phyloP scores from a whole-genome alignment of 2,329 filamentous ascomycete genomes.

The Dryadomyces sulphureus region DNA sequence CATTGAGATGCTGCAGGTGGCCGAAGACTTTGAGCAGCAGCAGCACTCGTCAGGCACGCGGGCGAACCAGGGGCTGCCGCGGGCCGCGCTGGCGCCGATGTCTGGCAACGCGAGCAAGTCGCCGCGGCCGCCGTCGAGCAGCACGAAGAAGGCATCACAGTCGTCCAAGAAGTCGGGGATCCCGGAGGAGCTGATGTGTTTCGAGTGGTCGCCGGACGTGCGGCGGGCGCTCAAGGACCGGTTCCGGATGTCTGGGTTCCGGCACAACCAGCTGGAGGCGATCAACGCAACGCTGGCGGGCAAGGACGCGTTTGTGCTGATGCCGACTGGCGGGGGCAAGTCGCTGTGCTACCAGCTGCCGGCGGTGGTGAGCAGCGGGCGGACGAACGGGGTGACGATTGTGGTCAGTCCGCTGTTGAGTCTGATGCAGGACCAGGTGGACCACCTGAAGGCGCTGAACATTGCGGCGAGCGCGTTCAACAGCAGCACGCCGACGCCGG shows the following conservation, averaged over 20 bases:
- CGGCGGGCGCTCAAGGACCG: conserved; percentile 63
- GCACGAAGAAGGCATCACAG: conserved; percentile 16
- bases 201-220: conserved; percentile 78
- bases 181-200: conserved; percentile 41
- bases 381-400: conserved; percentile 73
- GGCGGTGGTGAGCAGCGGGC: conserved; percentile 66
- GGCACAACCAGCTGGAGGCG: conserved; percentile 82
- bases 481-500: conserved; percentile 50
- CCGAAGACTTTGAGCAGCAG: conserved; percentile 33
- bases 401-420: conserved; percentile 92
- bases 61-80: conserved; percentile 11
- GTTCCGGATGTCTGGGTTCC: conserved; percentile 76
- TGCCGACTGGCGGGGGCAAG: conserved; percentile 96
- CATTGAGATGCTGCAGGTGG: conserved; percentile 32
- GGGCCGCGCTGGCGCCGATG: conserved; percentile 29
- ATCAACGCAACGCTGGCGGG: conserved; percentile 86
- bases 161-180: conserved; percentile 19
- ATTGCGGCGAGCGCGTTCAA: conserved; percentile 77
- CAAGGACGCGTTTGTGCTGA: conserved; percentile 85
- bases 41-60: conserved; percentile 14
- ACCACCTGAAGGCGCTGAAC: conserved; percentile 58
- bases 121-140: conserved; percentile 20
- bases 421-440: conserved; percentile 93
- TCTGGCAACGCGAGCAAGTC: conserved; percentile 28
- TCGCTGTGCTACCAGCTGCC: conserved; percentile 94